A percentile compares a stretch with the other conserved stretches of the same genome.
phyloP scores from a whole-genome alignment of 495 filamentous ascomycete species.

The Penicillium parvum region DNA sequence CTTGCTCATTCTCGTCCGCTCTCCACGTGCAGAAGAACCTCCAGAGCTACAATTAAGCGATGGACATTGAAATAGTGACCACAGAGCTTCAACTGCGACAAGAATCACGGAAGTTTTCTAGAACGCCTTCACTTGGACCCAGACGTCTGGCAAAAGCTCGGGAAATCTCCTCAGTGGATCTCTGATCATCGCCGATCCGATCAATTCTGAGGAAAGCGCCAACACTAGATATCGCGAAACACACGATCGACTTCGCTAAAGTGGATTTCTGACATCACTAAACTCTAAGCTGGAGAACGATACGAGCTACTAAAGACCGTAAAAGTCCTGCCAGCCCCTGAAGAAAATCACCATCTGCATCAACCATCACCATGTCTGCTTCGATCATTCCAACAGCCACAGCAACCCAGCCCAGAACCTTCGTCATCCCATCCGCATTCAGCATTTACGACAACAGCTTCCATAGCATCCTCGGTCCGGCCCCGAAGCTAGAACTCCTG shows the following conservation, averaged over 20 bases:
- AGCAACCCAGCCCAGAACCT: conserved; percentile 7
- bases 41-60: background rate
- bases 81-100: too few relatives aligned
- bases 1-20: background rate
- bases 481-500: conserved; percentile 35
- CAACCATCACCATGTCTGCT: background rate
- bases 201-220: conserved; percentile 1
- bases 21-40: background rate
- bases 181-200: conserved; percentile 11
- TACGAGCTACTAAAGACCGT: too few relatives aligned
- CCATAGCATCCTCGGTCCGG: conserved; percentile 30
- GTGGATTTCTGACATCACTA: conserved; percentile 7
- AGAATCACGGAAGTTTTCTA: too few relatives aligned
- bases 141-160: conserved; percentile 12
- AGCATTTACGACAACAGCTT: conserved; percentile 32
- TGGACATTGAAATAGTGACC: too few relatives aligned
- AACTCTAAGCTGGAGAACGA: too few relatives aligned
- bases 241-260: background rate
- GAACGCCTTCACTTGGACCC: background rate
- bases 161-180: conserved; percentile 7
- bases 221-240: conserved; percentile 1
- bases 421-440: conserved; percentile 18
- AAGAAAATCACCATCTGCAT: background rate
- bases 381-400: background rate
- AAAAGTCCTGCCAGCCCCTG: background rate